These are phyloP conservation scores for Lathyrus sativus DNA, from an alignment of 306 rosid genomes.

Conservation along the genomic window DNA sequence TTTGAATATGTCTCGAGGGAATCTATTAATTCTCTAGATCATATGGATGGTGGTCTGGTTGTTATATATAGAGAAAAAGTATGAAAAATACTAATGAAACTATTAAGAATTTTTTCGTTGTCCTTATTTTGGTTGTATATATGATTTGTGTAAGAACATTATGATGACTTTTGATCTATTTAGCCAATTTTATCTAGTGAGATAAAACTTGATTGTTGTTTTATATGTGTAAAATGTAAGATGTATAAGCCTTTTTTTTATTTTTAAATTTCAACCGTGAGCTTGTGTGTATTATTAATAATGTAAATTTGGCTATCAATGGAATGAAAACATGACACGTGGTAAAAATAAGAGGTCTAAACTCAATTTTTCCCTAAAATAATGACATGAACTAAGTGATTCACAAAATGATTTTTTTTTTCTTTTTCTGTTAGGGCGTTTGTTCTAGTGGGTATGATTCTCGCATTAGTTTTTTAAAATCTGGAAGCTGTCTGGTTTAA, in stretches of 20 bases:
- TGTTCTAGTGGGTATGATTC: conserved; percentile 6
- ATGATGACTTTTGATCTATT: background rate
- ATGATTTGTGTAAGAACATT: background rate
- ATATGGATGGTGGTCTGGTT: background rate
- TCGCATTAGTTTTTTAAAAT: conserved; percentile 1
- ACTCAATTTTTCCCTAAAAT: background rate
- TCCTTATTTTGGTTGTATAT: background rate
- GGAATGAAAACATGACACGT: background rate
- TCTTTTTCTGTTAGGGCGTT: background rate
- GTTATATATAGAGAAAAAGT: background rate
- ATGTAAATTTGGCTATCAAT: background rate
- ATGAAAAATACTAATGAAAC: background rate
- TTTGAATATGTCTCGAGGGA: background rate
- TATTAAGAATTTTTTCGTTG: background rate
- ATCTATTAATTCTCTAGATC: background rate
- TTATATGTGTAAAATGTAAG: background rate
- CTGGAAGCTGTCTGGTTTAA: background rate
- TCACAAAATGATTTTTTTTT: background rate
- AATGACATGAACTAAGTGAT: background rate
- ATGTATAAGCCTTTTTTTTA: background rate
- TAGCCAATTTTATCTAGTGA: background rate
- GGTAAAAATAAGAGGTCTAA: background rate
- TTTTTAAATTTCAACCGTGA: background rate
- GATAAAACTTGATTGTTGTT: background rate
- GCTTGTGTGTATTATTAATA: background rate